Conservation (phyloP, 1,284 basidiomycete genomes). For the Limonomyces culmigenus region DNA sequence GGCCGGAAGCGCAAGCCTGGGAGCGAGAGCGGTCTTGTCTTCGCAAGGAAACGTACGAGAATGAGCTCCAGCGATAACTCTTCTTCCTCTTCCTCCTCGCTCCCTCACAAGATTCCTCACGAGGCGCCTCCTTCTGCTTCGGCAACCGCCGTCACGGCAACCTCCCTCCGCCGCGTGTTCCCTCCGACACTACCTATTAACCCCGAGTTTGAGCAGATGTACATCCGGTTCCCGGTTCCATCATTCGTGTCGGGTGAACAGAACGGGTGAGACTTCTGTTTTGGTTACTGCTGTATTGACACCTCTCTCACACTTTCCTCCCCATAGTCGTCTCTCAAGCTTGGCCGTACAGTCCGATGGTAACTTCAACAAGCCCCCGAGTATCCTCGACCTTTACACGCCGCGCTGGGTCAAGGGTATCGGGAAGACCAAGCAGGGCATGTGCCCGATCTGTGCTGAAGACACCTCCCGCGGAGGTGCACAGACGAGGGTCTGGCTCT, state of each 20-base stretch:
- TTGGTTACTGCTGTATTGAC: constrained; percentile 3
- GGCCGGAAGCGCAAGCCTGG: too few relatives aligned
- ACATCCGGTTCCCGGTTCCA: constrained; percentile 46
- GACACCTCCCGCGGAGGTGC: constrained; percentile 38
- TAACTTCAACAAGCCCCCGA: constrained; percentile 35
- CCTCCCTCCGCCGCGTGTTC: constrained; percentile 21
- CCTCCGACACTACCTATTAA: constrained; percentile 28
- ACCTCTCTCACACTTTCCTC: not conserved
- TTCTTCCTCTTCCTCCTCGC: not conserved
- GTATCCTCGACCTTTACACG: constrained; percentile 50
- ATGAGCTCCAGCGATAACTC: not conserved
- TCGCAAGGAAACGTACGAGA: too few relatives aligned
- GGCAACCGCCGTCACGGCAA: not conserved
- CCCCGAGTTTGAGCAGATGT: constrained; percentile 35
- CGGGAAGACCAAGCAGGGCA: constrained; percentile 50
- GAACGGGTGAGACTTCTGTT: constrained; percentile 10
- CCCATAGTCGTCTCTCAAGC: not conserved
- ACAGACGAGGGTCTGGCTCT: constrained; percentile 46
- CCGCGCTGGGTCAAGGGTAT: constrained; percentile 61
- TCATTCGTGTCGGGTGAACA: constrained; percentile 24
- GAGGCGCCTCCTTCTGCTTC: constrained; percentile 1
- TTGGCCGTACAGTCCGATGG: constrained; percentile 19
- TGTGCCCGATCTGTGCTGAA: constrained; percentile 68
- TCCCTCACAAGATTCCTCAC: not conserved
- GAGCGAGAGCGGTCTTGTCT: too few relatives aligned